Base-by-base conservation (phyloP, 2,329 filamentous ascomycete species). In the Aspergillus pseudoglaucus region DNA sequence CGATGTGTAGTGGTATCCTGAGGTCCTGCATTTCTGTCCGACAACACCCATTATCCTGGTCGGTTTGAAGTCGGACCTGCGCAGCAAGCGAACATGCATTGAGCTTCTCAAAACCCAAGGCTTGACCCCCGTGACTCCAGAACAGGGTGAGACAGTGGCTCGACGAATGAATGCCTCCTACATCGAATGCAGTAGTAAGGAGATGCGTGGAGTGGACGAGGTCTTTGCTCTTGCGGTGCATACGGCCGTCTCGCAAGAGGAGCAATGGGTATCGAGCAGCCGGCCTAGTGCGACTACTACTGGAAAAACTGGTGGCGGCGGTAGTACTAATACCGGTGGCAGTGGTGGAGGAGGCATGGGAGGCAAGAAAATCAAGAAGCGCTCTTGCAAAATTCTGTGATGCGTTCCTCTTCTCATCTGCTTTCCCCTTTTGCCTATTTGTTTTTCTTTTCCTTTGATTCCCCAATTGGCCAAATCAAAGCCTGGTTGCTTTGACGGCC, bases 91-190 rank as follows among this genome's bases (percentile, higher is more conserved):
- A 71, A 91, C 90, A 45, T 97, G 93, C 73, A 95, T 97, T 71
- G 93, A 98, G 67, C 90, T 98, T 68, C 88, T 98, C 72, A 96
- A 95, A 75, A 95, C 91, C 14, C 93, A 98, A 70, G 93, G 93
- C 42, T 80, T 98, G 50, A 97, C 91, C 2, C 93, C 93, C 4
- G 91, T 98, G 43, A 96, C 90, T 1, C 83, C 84, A 44, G 88
- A 95, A 60, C 91, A 98, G 71, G 93, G 91, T 54, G 81, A 86
- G 65, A 80, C 82, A 7, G 90, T 98, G 22, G 90, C 93, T 47
- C 81, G 85, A 63, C 93, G 91, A 74, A 98, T 98, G 93, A 84
- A 84, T 54, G 93, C 93, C 10, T 80, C 84, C 63, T 98, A 98
- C 75, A 91, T 95, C 81, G 93, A 98, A 74, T 98, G 93, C 79